Evolutionary conservation across 495 filamentous ascomycete genomes (phyloP).

Genomic region (Penicillium malachiteum): DNA sequence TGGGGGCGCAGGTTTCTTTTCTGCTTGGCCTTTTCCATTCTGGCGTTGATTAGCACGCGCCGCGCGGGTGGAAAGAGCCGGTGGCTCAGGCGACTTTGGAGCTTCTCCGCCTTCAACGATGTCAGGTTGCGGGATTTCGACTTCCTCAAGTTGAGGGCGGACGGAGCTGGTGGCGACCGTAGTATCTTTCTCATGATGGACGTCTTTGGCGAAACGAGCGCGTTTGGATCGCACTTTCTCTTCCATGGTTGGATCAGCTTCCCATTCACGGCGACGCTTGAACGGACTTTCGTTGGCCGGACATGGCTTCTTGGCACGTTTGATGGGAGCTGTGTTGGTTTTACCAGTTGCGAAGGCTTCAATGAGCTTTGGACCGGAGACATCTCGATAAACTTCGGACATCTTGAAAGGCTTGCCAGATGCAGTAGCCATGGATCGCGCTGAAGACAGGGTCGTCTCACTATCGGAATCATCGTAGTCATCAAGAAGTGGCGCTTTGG

Average conservation of each 20-base stretch:
- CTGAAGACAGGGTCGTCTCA: slow-evolving; percentile 45
- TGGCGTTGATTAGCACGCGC: neutral
- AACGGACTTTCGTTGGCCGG: slow-evolving; percentile 17
- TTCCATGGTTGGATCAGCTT: slow-evolving; percentile 27
- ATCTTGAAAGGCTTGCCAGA: slow-evolving; percentile 17
- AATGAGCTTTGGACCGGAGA: slow-evolving; percentile 19
- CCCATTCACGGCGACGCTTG: slow-evolving; percentile 30
- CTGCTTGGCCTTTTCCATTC: neutral
- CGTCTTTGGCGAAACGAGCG: slow-evolving; percentile 24
- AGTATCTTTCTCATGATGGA: slow-evolving; percentile 13
- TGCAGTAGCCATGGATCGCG: slow-evolving; percentile 34
- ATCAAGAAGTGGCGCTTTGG: neutral
- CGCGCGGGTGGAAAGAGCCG: neutral
- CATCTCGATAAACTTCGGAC: slow-evolving; percentile 28
- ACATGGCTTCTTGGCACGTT: slow-evolving; percentile 23
- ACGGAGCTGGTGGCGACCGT: slow-evolving; percentile 10
- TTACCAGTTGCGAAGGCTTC: slow-evolving; percentile 28
- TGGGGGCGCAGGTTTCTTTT: neutral
- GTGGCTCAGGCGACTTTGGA: neutral
- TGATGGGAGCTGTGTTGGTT: slow-evolving; percentile 30
- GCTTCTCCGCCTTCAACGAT: neutral
- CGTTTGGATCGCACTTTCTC: slow-evolving; percentile 29
- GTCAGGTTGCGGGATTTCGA: neutral
- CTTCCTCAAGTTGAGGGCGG: slow-evolving; percentile 8
- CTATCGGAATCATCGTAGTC: slow-evolving; percentile 32